These are phyloP conservation scores for Capsicum chinense DNA, from an alignment of 257 asterid genomes.

Conservation along the genomic window DNA sequence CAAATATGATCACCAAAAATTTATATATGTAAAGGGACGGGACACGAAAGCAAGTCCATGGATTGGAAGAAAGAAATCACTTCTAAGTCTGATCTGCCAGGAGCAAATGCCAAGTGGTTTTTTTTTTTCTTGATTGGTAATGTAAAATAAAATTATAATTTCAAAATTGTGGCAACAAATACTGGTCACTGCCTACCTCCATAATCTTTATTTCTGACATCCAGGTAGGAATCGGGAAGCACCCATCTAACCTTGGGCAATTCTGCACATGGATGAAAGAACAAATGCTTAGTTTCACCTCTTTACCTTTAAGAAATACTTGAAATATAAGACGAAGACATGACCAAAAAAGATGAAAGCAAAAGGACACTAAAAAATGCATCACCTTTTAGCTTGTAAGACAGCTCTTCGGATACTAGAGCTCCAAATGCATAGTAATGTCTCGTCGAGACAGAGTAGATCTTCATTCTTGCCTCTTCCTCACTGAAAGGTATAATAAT, in stretches of 20 bases:
- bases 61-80: background rate
- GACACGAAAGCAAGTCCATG: background rate
- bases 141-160: background rate
- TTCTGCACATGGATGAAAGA: conserved; percentile 51
- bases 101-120: background rate
- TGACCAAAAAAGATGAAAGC: conserved; percentile 11
- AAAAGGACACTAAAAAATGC: background rate
- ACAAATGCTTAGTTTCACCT: background rate
- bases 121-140: background rate
- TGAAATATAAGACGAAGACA: background rate
- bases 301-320: background rate
- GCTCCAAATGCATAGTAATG: conserved; percentile 98
- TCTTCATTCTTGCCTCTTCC: conserved; percentile 94
- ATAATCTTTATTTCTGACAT: conserved; percentile 86
- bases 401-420: conserved; percentile 81
- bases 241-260: conserved; percentile 86
- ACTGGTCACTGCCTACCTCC: conserved; percentile 67
- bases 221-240: conserved; percentile 96
- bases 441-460: conserved; percentile 82
- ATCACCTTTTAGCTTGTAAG: conserved; percentile 80
- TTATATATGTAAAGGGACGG: background rate
- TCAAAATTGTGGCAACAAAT: conserved; percentile 2
- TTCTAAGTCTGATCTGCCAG: background rate
- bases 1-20: background rate
- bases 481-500: conserved; percentile 50